These are phyloP conservation scores for Tulasnella sp. DNA, from an alignment of 768 basidiomycete genomes.

Conservation along the genomic window DNA sequence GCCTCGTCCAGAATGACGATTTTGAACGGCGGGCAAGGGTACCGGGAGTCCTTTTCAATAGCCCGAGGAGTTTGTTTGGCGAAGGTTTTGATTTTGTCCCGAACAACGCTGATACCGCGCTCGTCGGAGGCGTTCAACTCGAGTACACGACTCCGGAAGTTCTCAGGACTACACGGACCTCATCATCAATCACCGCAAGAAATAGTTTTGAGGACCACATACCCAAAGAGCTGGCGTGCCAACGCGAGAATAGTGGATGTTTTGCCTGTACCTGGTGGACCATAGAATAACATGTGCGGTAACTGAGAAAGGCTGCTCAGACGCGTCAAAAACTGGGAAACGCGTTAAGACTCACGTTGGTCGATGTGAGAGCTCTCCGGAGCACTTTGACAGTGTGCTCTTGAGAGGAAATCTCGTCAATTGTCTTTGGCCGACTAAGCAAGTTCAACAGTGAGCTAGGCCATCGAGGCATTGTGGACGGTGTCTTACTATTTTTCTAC, in stretches of 20 bases:
- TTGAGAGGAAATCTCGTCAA: conserved; percentile 95
- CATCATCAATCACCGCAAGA: neutral
- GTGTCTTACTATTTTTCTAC: conserved; percentile 88
- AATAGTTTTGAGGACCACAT: conserved; percentile 20
- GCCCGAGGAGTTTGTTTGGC: conserved; percentile 84
- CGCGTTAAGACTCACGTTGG: conserved; percentile 52
- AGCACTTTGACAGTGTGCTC: conserved; percentile 92
- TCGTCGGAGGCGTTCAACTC: conserved; percentile 99
- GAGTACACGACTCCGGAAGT: conserved; percentile 83
- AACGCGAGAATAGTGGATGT: conserved; percentile 96
- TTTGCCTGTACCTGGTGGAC: conserved; percentile 97
- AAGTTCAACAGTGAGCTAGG: neutral
- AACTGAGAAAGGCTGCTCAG: conserved; percentile 42
- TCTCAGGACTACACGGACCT: conserved; percentile 57
- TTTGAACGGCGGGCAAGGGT: conserved; percentile 96
- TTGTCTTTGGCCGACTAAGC: conserved; percentile 84
- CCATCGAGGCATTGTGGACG: neutral
- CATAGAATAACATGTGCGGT: conserved; percentile 99
- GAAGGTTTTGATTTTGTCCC: conserved; percentile 98
- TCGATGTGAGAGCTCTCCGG: conserved; percentile 76
- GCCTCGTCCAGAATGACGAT: conserved; percentile 98
- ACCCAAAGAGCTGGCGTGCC: conserved; percentile 90
- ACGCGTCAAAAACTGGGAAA: neutral
- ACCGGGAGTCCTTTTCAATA: conserved; percentile 72
- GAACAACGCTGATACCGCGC: conserved; percentile 89